Conservation (phyloP, 768 basidiomycete genomes). For the Termitomyces bulborhizus region DNA sequence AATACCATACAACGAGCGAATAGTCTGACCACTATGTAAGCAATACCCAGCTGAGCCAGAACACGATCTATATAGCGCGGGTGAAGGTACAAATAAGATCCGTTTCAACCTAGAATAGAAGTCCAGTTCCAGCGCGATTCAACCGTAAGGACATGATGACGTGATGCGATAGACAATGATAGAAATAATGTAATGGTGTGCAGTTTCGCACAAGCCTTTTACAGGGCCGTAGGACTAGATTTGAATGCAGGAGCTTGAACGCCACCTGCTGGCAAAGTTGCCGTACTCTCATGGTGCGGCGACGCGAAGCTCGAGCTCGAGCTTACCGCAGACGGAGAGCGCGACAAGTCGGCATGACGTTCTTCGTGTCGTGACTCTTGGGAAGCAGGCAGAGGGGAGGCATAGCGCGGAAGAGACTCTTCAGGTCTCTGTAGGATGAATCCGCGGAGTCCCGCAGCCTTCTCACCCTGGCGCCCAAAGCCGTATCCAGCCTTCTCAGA, state of each 20-base stretch:
- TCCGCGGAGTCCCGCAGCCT: slow-evolving; percentile 64
- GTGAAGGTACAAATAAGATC: not conserved
- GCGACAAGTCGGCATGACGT: slow-evolving; percentile 16
- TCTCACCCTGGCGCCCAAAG: slow-evolving; percentile 80
- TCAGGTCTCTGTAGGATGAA: slow-evolving; percentile 53
- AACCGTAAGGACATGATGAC: not conserved
- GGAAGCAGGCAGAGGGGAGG: slow-evolving; percentile 25
- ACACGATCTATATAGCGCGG: not conserved
- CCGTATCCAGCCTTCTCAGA: slow-evolving; percentile 50
- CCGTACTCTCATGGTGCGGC: slow-evolving; percentile 22
- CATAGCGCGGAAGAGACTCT: slow-evolving; percentile 51
- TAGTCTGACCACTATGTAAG: not conserved
- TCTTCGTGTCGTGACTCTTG: not conserved
- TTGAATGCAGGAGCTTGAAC: slow-evolving; percentile 21
- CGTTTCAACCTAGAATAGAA: slow-evolving; percentile 12
- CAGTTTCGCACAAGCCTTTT: not conserved
- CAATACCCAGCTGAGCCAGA: not conserved
- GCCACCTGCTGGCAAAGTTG: not conserved
- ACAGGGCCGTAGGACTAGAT: slow-evolving; percentile 26
- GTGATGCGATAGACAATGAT: not conserved
- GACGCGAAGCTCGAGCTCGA: slow-evolving; percentile 32
- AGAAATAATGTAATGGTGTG: not conserved
- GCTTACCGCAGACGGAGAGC: slow-evolving; percentile 23
- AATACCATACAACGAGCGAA: not conserved
- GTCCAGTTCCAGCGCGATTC: slow-evolving; percentile 7